Evolutionary conservation across 371 early-diverging fungal species (phyloP).

Genomic region (Lichtheimia ornata): DNA sequence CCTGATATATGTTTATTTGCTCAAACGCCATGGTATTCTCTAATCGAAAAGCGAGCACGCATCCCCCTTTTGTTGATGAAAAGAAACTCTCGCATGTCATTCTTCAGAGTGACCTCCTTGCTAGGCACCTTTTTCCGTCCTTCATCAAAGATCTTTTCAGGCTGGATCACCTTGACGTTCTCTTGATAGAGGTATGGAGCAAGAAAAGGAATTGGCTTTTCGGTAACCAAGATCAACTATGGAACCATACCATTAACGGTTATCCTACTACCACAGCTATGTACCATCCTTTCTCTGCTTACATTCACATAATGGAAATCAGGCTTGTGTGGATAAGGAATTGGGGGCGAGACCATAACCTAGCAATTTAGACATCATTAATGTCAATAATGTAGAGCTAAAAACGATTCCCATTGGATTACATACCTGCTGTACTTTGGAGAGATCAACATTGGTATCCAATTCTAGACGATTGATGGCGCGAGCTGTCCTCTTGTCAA

Average conservation of each 20-base stretch:
- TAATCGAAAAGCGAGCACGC: conserved; percentile 58
- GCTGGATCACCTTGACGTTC: conserved; percentile 49
- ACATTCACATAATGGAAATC: conserved; percentile 63
- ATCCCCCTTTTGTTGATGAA: conserved; percentile 62
- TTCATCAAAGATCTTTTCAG: conserved; percentile 34
- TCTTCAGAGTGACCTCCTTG: conserved; percentile 52
- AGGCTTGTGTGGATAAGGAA: conserved; percentile 56
- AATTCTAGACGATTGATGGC: conserved; percentile 65
- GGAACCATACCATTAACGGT: background rate
- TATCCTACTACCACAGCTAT: too few species aligned
- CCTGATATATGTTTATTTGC: background rate
- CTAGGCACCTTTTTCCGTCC: conserved; percentile 45
- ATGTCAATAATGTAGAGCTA: background rate
- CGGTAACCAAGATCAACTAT: conserved; percentile 58
- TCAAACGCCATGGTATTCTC: conserved; percentile 62
- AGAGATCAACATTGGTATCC: conserved; percentile 53
- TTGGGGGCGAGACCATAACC: conserved; percentile 64
- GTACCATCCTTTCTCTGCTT: conserved; percentile 12
- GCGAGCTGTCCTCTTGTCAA: conserved; percentile 49
- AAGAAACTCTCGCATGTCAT: conserved; percentile 65
- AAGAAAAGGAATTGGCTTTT: conserved; percentile 55
- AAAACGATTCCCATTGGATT: background rate
- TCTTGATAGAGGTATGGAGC: conserved; percentile 63
- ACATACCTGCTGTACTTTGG: conserved; percentile 50
- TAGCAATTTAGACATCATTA: conserved; percentile 3